Percentiles rank a stretch among this genome's conserved stretches.
Conservation (phyloP, 306 rosid species). For the Vigna radiata region DNA sequence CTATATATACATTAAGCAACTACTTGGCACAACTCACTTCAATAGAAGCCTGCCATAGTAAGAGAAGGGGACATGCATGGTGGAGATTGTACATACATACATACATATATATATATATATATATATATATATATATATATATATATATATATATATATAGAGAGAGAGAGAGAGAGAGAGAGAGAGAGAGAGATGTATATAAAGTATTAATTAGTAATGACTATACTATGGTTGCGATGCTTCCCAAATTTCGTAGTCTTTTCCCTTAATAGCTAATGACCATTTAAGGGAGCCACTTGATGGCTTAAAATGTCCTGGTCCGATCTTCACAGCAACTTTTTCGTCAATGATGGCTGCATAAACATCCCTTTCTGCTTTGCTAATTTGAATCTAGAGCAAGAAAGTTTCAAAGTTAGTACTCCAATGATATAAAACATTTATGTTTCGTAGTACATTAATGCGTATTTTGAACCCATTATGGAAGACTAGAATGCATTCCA, state of each 20-base stretch:
- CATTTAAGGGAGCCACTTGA: constrained; percentile 55
- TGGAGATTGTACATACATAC: neutral
- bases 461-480: neutral
- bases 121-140: constrained; percentile 23
- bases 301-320: constrained; percentile 86
- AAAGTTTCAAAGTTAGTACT: constrained; percentile 31
- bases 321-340: constrained; percentile 76
- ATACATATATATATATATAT: neutral
- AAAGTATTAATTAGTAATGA: neutral
- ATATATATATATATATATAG: neutral
- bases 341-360: constrained; percentile 77
- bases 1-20: constrained; percentile 8
- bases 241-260: constrained; percentile 84
- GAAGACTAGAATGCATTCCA: neutral
- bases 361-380: constrained; percentile 71
- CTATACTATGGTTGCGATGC: constrained; percentile 46
- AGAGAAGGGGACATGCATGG: neutral
- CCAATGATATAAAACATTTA: neutral
- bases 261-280: constrained; percentile 67
- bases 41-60: constrained; percentile 29
- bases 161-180: no score
- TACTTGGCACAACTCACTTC: constrained; percentile 27
- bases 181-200: neutral
- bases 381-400: constrained; percentile 61
- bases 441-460: neutral